These are phyloP conservation scores for Spergularia marina DNA, from an alignment of 148 eudicot genomes.

Conservation along the genomic window DNA sequence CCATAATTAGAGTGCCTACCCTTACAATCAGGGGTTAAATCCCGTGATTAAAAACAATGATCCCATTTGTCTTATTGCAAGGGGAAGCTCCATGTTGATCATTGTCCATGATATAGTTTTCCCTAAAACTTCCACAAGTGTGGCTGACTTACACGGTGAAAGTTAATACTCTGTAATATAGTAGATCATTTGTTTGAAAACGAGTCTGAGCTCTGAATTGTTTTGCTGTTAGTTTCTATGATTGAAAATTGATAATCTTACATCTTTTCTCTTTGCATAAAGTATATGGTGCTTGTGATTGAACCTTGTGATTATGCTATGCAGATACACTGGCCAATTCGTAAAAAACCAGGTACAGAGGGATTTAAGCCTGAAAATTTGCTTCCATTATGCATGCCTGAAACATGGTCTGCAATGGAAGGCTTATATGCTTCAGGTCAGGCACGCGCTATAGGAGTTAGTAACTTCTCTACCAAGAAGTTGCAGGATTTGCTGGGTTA, in stretches of 20 bases:
- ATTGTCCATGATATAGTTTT: too few relatives aligned
- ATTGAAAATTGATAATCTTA: neutral
- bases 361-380: slow-evolving; percentile 40
- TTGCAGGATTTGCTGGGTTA: slow-evolving; percentile 40
- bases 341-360: slow-evolving; percentile 41
- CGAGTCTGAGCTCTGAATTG: neutral
- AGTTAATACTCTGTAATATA: too few relatives aligned
- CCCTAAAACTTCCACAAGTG: too few relatives aligned
- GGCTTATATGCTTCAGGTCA: slow-evolving; percentile 54
- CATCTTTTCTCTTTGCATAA: neutral
- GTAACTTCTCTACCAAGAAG: slow-evolving; percentile 63
- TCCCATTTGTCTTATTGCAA: too few relatives aligned
- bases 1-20: neutral
- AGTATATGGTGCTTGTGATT: neutral
- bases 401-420: slow-evolving; percentile 71
- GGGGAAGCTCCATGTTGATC: too few relatives aligned
- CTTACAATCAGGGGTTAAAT: too few relatives aligned
- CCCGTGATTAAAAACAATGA: too few relatives aligned
- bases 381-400: slow-evolving; percentile 37
- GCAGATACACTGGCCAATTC: slow-evolving; percentile 66
- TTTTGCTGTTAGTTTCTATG: too few relatives aligned
- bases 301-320: slow-evolving; percentile 2
- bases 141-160: too few relatives aligned
- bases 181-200: neutral
- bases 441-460: slow-evolving; percentile 60